phyloP scores from a whole-genome alignment of 2,329 filamentous ascomycete genomes.

The Tolypocladium capitatum region DNA sequence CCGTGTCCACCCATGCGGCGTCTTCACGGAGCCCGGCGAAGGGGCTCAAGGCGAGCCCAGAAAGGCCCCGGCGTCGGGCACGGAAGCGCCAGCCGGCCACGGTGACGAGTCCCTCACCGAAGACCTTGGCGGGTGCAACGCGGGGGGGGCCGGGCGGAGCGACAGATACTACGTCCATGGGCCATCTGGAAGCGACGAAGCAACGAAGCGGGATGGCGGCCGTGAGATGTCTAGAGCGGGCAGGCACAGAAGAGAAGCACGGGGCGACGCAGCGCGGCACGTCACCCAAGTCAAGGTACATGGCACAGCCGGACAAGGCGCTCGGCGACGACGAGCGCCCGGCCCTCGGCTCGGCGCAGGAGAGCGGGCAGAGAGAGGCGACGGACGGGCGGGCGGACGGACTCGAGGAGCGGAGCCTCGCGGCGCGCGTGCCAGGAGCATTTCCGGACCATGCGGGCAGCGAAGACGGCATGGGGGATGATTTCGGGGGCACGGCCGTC shows the following conservation, averaged over 20 bases:
- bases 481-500: constrained; percentile 6
- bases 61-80: background rate
- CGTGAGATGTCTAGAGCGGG: background rate
- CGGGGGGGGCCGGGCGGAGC: constrained; percentile 8
- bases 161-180: constrained; percentile 17
- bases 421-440: constrained; percentile 11
- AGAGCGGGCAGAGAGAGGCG: background rate
- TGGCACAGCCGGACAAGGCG: background rate
- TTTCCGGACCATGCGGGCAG: constrained; percentile 13
- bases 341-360: background rate
- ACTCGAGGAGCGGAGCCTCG: background rate
- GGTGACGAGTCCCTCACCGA: constrained; percentile 11
- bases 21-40: constrained; percentile 7
- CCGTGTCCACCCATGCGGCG: constrained; percentile 30
- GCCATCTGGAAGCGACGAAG: constrained; percentile 5
- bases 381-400: background rate
- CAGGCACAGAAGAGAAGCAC: background rate
- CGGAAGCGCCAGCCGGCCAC: constrained; percentile 3
- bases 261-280: constrained; percentile 6
- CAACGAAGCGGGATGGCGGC: constrained; percentile 1
- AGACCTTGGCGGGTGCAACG: constrained; percentile 12
- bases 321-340: background rate
- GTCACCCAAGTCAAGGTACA: constrained; percentile 15
- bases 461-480: constrained; percentile 17
- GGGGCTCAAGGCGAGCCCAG: background rate